These are phyloP conservation scores for Hevea brasiliensis DNA, from an alignment of 345 rosid species.

Conservation along the genomic window DNA sequence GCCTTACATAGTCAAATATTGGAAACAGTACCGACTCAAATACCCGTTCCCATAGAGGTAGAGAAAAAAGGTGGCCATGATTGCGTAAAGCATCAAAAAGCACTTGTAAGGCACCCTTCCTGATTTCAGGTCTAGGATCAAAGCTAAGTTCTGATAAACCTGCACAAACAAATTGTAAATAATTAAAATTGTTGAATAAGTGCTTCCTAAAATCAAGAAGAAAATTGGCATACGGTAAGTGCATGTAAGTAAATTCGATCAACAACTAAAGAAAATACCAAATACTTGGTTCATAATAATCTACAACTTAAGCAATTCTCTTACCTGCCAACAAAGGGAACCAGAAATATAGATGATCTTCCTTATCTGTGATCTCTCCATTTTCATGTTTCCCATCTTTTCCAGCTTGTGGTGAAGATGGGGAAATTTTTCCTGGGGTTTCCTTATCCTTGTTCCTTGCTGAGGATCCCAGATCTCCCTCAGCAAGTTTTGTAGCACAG, in stretches of 20 bases:
- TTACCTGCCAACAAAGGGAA: constrained; percentile 95
- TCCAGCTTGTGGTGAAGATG: constrained; percentile 48
- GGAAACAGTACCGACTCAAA: constrained; percentile 94
- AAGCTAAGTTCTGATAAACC: constrained; percentile 98
- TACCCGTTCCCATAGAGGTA: constrained; percentile 82
- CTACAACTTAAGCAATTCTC: constrained; percentile 24
- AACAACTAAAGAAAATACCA: constrained; percentile 20
- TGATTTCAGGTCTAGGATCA: constrained; percentile 96
- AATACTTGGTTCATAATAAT: not conserved
- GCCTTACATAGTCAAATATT: constrained; percentile 94
- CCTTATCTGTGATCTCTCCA: constrained; percentile 62
- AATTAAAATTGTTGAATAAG: not conserved
- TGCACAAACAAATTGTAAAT: constrained; percentile 32
- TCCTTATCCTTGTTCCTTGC: constrained; percentile 69
- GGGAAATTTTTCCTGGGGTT: constrained; percentile 45
- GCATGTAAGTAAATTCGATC: too few species aligned
- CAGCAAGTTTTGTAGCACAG: constrained; percentile 96
- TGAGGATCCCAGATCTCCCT: constrained; percentile 79
- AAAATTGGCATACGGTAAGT: not conserved
- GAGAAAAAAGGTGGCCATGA: constrained; percentile 91
- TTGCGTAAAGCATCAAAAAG: constrained; percentile 88
- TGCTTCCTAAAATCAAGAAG: not conserved
- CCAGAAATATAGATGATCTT: constrained; percentile 88
- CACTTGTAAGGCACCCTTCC: constrained; percentile 92
- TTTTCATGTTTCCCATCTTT: constrained; percentile 62